Evolutionary conservation across 495 filamentous ascomycete species (phyloP), one percentile per base, ranked within the genome.

Genomic region (Hypoxylon intermedium): DNA sequence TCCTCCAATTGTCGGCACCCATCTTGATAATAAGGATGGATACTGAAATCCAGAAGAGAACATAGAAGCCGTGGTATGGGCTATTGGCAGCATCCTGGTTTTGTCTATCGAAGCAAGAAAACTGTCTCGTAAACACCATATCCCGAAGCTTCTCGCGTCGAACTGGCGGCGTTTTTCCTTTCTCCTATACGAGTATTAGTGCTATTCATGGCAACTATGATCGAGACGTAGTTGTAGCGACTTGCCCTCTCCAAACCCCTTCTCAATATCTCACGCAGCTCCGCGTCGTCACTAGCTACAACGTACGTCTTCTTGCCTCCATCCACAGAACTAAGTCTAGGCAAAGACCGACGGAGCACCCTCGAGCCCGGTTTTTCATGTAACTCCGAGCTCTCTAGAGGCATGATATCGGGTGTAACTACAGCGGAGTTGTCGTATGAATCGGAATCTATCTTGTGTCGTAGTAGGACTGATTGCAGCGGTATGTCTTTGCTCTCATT

Each of bases 21-120:
- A 88, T 76, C 67, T 84, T 83, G 34, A 89, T 53, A 23, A 89
- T 76, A 61, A 87, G 75, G 43, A 90, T 68, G 18, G 77, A 77
- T 55, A 89, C 83, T 2, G 78, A 78, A 42, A 92, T 79, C 82
- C 89, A 92, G 72, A 91, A 90, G 4, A 92, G 79, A 1, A 85
- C 88, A 60, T 89, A 91, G 72, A 92, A 91, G 24, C 89, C 89
- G 63, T 88, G 83, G 58, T 90, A 91, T 6, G 84, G 82, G 19
- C 81, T 85, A 12, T 82, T 78, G 9, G 77, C 75, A 9, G 77
- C 78, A 1, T 70, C 69, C 5, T 78, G 76, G 71, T 89, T 89
- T 55, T 85, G 83, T 9, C 85, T 78, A 68, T 92, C 89, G 61
- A 92, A 91, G 4, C 85, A 75, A 0, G 87, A 87, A 64, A 89